These are phyloP conservation scores for Talaromyces sp. DNA, from an alignment of 2,329 filamentous ascomycete genomes.

Conservation along the genomic window DNA sequence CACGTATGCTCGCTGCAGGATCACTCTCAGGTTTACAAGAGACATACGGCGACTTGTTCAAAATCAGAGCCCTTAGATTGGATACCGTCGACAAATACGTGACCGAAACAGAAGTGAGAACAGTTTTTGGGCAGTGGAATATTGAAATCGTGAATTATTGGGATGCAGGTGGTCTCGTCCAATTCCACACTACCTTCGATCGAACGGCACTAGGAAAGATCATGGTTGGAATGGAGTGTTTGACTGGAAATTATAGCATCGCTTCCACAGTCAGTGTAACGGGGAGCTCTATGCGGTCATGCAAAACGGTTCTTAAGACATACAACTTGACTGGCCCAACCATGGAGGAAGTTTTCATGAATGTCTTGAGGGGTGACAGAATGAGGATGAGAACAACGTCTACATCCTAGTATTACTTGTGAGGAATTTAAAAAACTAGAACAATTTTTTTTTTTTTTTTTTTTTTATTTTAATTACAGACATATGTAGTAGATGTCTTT, in stretches of 20 bases:
- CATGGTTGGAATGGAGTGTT: not conserved
- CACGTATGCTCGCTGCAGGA: constrained; percentile 80
- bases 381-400: too few species aligned
- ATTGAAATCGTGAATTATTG: not conserved
- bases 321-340: constrained; percentile 4
- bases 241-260: not conserved
- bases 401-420: too few species aligned
- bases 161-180: constrained; percentile 4
- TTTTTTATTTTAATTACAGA: too few species aligned
- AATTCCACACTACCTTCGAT: not conserved
- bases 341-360: constrained; percentile 13
- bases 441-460: too few species aligned
- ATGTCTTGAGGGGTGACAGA: not conserved
- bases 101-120: not conserved
- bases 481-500: too few species aligned
- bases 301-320: not conserved
- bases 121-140: not conserved
- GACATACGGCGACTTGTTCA: not conserved
- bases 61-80: not conserved
- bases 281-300: not conserved
- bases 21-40: constrained; percentile 36
- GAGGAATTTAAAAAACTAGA: too few species aligned
- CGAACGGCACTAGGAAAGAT: not conserved
- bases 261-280: not conserved
- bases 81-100: not conserved